These are phyloP conservation scores for Neonectria hederae DNA, from an alignment of 2,329 filamentous ascomycete genomes.

Conservation along the genomic window DNA sequence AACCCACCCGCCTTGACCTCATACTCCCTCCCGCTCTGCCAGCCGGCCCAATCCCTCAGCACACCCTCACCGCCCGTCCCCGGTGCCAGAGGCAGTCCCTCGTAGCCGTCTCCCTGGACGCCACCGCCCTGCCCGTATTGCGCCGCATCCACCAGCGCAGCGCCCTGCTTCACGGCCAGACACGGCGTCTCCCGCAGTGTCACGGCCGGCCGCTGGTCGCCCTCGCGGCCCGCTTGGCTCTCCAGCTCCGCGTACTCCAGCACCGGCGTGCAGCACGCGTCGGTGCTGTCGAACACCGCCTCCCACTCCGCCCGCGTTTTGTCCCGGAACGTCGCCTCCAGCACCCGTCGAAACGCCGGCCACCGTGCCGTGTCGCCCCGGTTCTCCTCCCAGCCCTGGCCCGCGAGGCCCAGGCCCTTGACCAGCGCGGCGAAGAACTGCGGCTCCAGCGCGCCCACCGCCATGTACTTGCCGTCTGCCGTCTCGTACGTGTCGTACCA, in stretches of 20 bases:
- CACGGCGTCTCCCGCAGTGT: constrained; percentile 76
- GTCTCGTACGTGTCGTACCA: constrained; percentile 93
- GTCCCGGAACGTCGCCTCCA: constrained; percentile 71
- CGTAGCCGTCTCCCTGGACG: constrained; percentile 74
- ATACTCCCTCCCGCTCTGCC: constrained; percentile 77
- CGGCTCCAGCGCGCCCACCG: constrained; percentile 90
- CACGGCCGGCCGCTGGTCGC: constrained; percentile 77
- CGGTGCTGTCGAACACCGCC: constrained; percentile 83
- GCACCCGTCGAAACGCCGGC: constrained; percentile 70
- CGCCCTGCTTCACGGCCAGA: constrained; percentile 65
- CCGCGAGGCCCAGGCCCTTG: constrained; percentile 69
- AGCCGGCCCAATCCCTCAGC: constrained; percentile 78
- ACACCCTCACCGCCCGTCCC: constrained; percentile 78
- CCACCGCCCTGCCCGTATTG: constrained; percentile 71
- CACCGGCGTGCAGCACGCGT: constrained; percentile 93
- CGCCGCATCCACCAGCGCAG: constrained; percentile 42
- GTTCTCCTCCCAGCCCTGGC: constrained; percentile 59
- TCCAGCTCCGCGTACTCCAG: constrained; percentile 79
- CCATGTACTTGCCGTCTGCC: constrained; percentile 79
- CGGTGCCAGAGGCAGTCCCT: constrained; percentile 64
- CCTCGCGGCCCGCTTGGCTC: constrained; percentile 56
- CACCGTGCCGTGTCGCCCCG: constrained; percentile 72
- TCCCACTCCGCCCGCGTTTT: constrained; percentile 87
- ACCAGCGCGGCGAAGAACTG: constrained; percentile 81
- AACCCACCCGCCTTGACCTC: constrained; percentile 71